Percentiles rank a stretch among this genome's conserved stretches.
Conservation (phyloP, 257 asterid species). For the Fraxinus americana region DNA sequence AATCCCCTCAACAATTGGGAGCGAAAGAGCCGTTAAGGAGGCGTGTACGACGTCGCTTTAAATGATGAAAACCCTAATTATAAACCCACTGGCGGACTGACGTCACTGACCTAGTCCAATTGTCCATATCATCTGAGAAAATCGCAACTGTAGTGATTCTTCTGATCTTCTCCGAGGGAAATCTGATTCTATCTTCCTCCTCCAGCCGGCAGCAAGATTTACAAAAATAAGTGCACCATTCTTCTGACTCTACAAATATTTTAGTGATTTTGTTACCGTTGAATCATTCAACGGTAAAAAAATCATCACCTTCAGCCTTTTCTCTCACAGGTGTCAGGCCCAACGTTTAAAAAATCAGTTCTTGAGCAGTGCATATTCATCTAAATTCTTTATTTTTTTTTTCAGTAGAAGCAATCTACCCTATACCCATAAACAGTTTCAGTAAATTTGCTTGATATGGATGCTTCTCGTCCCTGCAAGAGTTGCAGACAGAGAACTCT, state of each 20-base stretch:
- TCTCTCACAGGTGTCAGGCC: no score
- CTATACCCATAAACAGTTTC: background rate
- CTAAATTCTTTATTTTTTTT: background rate
- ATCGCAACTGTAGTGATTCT: no score
- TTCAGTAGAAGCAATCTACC: background rate
- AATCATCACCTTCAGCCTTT: no score
- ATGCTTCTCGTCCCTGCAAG: conserved; percentile 49
- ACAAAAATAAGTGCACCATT: background rate
- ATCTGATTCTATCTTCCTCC: background rate
- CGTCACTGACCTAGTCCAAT: background rate
- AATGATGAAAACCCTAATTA: background rate
- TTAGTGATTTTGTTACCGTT: no score
- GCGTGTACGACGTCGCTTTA: background rate
- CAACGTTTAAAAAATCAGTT: no score
- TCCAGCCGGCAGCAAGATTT: background rate
- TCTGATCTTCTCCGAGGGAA: no score
- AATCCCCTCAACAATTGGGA: no score
- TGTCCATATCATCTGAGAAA: background rate
- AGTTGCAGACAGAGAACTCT: conserved; percentile 43
- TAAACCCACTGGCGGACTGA: background rate
- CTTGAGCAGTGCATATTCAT: no score
- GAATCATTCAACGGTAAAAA: no score
- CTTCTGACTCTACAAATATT: background rate
- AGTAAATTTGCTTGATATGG: conserved; percentile 31
- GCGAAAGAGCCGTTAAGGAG: no score